Base-by-base conservation (phyloP, 495 filamentous ascomycete genomes). In the Aspergillus cavernicola region DNA sequence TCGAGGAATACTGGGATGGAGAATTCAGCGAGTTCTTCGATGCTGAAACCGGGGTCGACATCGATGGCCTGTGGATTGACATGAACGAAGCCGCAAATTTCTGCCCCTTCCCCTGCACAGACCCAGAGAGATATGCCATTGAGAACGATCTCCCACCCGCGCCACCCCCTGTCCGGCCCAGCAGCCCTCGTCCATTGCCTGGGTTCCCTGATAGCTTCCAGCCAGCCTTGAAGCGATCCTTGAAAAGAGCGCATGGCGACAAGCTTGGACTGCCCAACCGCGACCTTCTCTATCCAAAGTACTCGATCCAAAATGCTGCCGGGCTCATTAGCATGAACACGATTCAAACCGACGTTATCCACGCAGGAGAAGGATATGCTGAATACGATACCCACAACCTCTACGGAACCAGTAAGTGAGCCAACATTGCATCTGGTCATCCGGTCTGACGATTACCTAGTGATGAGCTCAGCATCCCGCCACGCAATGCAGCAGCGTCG, bases 361-460 rank as follows among this genome's bases (percentile, higher is more conserved):
- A 95, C 65, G 73, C 84, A 40, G 85, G 64, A 0, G 63, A 87
- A 56, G 87, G 86, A 1, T 76, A 83, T 47, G 69, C 69, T 13
- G 85, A 90, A 67, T 92, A 92, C 62, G 90, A 89, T 56, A 85
- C 83, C 2, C 90, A 96, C 68, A 96, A 96, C 63, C 68, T 95
- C 10, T 93, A 89, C 65, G 90, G 90, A 35, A 84, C 81, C 9
- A 89, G 76, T 80, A 68, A 70, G 78, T 64, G 11, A 2, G 8
- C 8, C 9, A 32, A 18, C 1, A 24, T 15, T 18, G 4, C 9
- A 11, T 15, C 2, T 19, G 13, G 0, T 19, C 0, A 28, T 16
- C 35, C 7, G 4, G n/a, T 50, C 54, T 57, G 19, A 57, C 41
- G 4, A 19, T 39, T 9, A 8, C 38, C 18, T 23, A 79, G 76